Conservation (phyloP, 768 basidiomycete genomes). For the Phanerochaete sordida region DNA sequence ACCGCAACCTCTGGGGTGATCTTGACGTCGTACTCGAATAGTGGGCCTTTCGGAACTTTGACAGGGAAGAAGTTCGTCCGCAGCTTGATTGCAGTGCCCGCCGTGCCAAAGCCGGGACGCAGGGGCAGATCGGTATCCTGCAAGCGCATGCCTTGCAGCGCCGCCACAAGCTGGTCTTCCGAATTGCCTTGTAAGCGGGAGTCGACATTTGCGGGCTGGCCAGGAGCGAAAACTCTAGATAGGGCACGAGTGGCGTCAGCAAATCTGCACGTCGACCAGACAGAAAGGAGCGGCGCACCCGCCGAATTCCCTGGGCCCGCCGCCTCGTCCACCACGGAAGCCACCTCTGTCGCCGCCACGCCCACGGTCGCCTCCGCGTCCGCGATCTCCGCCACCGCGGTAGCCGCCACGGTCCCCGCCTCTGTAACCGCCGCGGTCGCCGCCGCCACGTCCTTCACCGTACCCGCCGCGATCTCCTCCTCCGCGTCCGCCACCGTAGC, state of each 20-base stretch:
- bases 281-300: conserved; percentile 30
- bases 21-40: conserved; percentile 48
- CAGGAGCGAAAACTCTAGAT: conserved; percentile 38
- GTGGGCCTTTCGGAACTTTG: conserved; percentile 39
- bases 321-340: conserved; percentile 25
- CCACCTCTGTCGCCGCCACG: conserved; percentile 21
- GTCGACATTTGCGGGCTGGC: conserved; percentile 44
- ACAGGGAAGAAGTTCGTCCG: conserved; percentile 54
- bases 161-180: conserved; percentile 41
- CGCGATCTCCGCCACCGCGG: conserved; percentile 24
- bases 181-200: conserved; percentile 44
- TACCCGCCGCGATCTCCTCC: conserved; percentile 28
- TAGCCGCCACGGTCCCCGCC: conserved; percentile 11
- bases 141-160: conserved; percentile 28
- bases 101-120: conserved; percentile 46
- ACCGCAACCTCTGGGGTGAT: conserved; percentile 34
- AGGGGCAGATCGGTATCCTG: conserved; percentile 35
- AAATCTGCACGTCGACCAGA: background rate
- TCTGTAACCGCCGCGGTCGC: conserved; percentile 28
- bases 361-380: conserved; percentile 22
- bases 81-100: conserved; percentile 41
- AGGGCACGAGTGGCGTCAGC: conserved; percentile 1
- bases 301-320: conserved; percentile 32
- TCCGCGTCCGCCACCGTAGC: conserved; percentile 10
- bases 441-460: conserved; percentile 29